Evolutionary conservation across 768 basidiomycete species (phyloP).

Genomic region (Pleurotus sapidus): DNA sequence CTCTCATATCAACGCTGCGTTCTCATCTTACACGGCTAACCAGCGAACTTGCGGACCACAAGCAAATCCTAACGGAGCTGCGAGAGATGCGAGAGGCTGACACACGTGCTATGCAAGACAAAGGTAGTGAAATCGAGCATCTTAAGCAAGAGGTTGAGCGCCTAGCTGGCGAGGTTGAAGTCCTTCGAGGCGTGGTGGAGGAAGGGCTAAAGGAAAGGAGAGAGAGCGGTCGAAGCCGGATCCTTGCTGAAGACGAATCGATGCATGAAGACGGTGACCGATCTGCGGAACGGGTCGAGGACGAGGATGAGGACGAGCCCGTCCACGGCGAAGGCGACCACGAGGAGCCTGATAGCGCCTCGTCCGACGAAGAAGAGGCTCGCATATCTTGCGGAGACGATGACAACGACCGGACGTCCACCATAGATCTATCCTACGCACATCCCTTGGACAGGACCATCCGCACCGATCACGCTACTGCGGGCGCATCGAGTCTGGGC

Average conservation of each 20-base stretch:
- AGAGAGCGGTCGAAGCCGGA: constrained; percentile 19
- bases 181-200: constrained; percentile 83
- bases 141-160: constrained; percentile 77
- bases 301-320: constrained; percentile 8
- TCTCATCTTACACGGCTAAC: constrained; percentile 77
- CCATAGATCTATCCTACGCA: not conserved
- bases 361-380: constrained; percentile 6
- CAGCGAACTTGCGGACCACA: constrained; percentile 74
- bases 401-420: not conserved
- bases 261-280: constrained; percentile 26
- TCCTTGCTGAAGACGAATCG: constrained; percentile 17
- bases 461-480: constrained; percentile 52
- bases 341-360: constrained; percentile 12
- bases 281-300: not conserved
- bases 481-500: not conserved
- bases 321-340: not conserved
- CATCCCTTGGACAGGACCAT: constrained; percentile 27
- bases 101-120: constrained; percentile 50
- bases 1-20: constrained; percentile 70
- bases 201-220: constrained; percentile 69
- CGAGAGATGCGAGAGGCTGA: constrained; percentile 64
- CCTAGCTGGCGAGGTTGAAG: constrained; percentile 82
- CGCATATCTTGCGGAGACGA: not conserved
- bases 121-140: constrained; percentile 62
- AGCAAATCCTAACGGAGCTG: constrained; percentile 64